Conservation (phyloP, 768 basidiomycete species). For the Hirschioporus abietinus region DNA sequence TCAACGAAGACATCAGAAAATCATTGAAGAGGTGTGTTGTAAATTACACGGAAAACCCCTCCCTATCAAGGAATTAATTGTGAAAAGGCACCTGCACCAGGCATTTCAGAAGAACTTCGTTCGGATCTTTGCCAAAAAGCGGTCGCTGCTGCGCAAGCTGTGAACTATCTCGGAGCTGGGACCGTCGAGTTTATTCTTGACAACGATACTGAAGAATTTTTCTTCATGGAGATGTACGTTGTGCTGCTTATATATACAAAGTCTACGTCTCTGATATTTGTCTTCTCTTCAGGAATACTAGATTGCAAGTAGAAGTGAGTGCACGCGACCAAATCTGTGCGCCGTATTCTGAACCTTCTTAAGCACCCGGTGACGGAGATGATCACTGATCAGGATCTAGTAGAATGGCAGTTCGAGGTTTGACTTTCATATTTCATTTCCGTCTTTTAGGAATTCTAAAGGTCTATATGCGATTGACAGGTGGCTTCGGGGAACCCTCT, state of each 20-base stretch:
- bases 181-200: constrained; percentile 98
- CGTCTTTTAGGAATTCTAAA: background rate
- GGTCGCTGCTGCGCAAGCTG: constrained; percentile 87
- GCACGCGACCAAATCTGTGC: background rate
- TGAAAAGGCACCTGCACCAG: constrained; percentile 81
- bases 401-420: constrained; percentile 90
- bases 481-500: constrained; percentile 87
- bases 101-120: constrained; percentile 71
- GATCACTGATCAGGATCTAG: constrained; percentile 90
- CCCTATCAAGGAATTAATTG: constrained; percentile 4
- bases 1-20: constrained; percentile 91
- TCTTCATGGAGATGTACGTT: constrained; percentile 91
- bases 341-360: background rate
- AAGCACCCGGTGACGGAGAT: constrained; percentile 89
- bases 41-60: background rate
- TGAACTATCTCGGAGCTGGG: constrained; percentile 86
- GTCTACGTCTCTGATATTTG: constrained; percentile 3
- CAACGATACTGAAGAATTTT: constrained; percentile 81
- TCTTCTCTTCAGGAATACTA: constrained; percentile 57
- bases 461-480: constrained; percentile 25
- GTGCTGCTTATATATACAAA: background rate
- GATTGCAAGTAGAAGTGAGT: constrained; percentile 66
- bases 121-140: constrained; percentile 82
- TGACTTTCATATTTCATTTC: background rate
- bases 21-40: constrained; percentile 75